Conservation (phyloP, 2,329 filamentous ascomycete genomes). For the Drechslerella coelobrocha region DNA sequence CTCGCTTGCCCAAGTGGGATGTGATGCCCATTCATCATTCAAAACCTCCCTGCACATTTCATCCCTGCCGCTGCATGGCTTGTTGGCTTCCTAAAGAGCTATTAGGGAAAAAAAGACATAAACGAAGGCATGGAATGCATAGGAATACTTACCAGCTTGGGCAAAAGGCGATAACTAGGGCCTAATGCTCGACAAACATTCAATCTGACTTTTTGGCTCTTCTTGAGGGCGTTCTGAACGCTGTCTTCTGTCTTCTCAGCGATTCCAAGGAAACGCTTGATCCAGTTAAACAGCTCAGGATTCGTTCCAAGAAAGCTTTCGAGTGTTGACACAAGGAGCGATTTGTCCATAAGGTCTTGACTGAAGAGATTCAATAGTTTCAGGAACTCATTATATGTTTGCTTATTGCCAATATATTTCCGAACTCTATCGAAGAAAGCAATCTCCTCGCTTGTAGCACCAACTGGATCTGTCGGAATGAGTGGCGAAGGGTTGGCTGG, state of each 20-base stretch:
- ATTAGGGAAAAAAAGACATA: constrained; percentile 3
- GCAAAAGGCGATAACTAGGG: constrained; percentile 90
- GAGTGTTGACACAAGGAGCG: constrained; percentile 81
- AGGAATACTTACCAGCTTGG: constrained; percentile 68
- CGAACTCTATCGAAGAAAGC: constrained; percentile 95
- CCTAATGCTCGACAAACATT: constrained; percentile 96
- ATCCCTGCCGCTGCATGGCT: constrained; percentile 90
- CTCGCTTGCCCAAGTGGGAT: constrained; percentile 98
- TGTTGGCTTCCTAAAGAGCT: constrained; percentile 72
- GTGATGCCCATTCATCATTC: constrained; percentile 98
- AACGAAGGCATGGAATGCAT: not conserved
- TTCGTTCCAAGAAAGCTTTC: constrained; percentile 86
- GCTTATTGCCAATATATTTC: constrained; percentile 92
- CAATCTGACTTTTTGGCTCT: constrained; percentile 72
- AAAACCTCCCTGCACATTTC: constrained; percentile 91
- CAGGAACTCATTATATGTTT: constrained; percentile 91
- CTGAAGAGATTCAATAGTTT: constrained; percentile 97
- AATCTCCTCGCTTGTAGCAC: constrained; percentile 83
- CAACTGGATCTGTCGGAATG: constrained; percentile 73
- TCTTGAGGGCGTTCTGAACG: constrained; percentile 64
- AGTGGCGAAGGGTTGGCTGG: constrained; percentile 88
- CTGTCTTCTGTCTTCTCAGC: constrained; percentile 81
- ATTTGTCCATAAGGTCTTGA: constrained; percentile 86
- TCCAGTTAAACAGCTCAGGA: constrained; percentile 84
- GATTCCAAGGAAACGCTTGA: constrained; percentile 75